These are phyloP conservation scores for Metschnikowia lunata DNA, from an alignment of 805 yeast species.

Conservation along the genomic window DNA sequence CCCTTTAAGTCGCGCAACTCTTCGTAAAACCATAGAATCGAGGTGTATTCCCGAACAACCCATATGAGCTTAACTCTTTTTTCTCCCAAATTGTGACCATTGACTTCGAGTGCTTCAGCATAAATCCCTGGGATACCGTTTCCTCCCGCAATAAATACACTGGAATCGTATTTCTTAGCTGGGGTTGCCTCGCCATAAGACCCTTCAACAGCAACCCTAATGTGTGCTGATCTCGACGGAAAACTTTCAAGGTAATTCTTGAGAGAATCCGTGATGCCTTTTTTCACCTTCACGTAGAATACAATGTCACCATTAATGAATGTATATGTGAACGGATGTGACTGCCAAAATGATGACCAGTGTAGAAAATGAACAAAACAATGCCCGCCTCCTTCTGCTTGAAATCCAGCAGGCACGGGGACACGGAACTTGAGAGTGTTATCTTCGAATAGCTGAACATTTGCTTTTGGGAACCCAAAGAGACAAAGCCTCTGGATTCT, in stretches of 20 bases:
- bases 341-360: slow-evolving; percentile 52
- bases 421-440: slow-evolving; percentile 48
- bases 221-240: slow-evolving; percentile 14
- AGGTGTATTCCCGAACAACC: slow-evolving; percentile 52
- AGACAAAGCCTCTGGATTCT: slow-evolving; percentile 51
- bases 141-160: slow-evolving; percentile 39
- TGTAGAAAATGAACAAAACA: slow-evolving; percentile 51
- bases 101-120: slow-evolving; percentile 25
- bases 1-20: slow-evolving; percentile 33
- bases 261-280: slow-evolving; percentile 28
- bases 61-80: slow-evolving; percentile 48
- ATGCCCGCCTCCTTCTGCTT: slow-evolving; percentile 57
- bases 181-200: slow-evolving; percentile 36
- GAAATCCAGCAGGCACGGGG: slow-evolving; percentile 52
- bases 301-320: slow-evolving; percentile 12
- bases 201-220: slow-evolving; percentile 37
- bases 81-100: not conserved
- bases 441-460: slow-evolving; percentile 37
- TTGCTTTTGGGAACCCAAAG: slow-evolving; percentile 59
- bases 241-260: slow-evolving; percentile 18
- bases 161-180: slow-evolving; percentile 24
- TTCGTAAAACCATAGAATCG: slow-evolving; percentile 47
- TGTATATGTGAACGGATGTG: slow-evolving; percentile 61
- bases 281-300: slow-evolving; percentile 31
- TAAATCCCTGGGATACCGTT: slow-evolving; percentile 41